These are phyloP conservation scores for Acanthamoeba royreba DNA, from an alignment of 208 protist species.

Conservation along the genomic window DNA sequence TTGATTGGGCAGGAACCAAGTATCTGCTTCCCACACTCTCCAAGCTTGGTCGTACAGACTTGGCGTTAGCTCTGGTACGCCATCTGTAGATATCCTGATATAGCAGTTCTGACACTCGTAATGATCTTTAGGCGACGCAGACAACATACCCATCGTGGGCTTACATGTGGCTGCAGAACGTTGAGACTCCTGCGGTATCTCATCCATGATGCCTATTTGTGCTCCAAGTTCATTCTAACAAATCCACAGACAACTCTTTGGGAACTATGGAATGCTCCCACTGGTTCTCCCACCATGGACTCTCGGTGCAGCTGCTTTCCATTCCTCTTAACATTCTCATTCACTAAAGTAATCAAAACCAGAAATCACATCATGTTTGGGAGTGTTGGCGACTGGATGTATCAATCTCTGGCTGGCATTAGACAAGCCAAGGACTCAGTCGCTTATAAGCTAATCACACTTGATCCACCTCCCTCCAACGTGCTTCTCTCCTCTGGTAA, in stretches of 20 bases:
- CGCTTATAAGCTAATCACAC: neutral
- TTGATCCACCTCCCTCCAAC: neutral
- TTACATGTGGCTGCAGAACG: slow-evolving; percentile 44
- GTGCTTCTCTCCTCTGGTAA: neutral
- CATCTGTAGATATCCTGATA: neutral
- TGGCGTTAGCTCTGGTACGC: slow-evolving; percentile 22
- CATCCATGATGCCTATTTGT: no score
- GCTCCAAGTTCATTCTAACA: neutral
- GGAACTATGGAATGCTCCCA: neutral
- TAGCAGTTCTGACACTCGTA: neutral
- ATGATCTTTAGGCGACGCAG: neutral
- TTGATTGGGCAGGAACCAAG: slow-evolving; percentile 12
- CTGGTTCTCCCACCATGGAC: neutral
- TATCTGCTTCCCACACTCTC: slow-evolving; percentile 40
- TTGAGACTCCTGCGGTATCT: slow-evolving; percentile 1
- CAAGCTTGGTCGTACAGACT: neutral
- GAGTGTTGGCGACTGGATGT: neutral
- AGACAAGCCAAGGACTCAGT: neutral
- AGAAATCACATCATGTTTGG: neutral
- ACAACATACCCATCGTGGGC: slow-evolving; percentile 42
- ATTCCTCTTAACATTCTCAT: neutral
- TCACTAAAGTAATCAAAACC: no score
- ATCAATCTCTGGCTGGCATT: neutral
- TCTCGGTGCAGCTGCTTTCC: neutral
- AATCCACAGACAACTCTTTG: neutral